Evolutionary conservation across 208 protist genomes (phyloP).

Genomic region (Zelonia costaricensis): DNA sequence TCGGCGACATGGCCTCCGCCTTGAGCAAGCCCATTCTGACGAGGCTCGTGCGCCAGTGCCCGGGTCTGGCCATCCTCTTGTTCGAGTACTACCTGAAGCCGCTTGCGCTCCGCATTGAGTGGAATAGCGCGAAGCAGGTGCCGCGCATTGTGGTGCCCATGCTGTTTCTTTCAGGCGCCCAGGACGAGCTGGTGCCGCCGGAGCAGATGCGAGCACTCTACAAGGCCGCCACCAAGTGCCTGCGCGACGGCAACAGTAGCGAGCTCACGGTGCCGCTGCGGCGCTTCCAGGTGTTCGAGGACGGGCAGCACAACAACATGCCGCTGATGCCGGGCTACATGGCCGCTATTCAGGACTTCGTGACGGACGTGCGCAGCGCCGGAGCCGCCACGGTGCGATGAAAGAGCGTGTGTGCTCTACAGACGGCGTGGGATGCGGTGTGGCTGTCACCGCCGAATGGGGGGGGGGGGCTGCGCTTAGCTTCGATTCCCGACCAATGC

Average conservation of each 20-base stretch:
- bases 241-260: slow-evolving; percentile 17
- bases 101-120: slow-evolving; percentile 68
- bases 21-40: slow-evolving; percentile 28
- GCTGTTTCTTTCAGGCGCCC: slow-evolving; percentile 78
- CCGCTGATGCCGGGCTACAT: slow-evolving; percentile 58
- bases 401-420: neutral
- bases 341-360: slow-evolving; percentile 56
- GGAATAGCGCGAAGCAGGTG: slow-evolving; percentile 60
- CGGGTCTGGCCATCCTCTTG: slow-evolving; percentile 22
- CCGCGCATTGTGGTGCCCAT: slow-evolving; percentile 44
- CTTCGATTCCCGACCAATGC: too few relatives aligned
- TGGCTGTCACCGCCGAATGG: too few relatives aligned
- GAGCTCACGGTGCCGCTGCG: slow-evolving; percentile 28
- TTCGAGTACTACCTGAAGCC: slow-evolving; percentile 84
- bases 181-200: slow-evolving; percentile 90
- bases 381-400: neutral
- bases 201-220: slow-evolving; percentile 77
- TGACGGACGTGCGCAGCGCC: slow-evolving; percentile 34
- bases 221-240: slow-evolving; percentile 28
- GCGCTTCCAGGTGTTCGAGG: slow-evolving; percentile 64
- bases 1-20: slow-evolving; percentile 77
- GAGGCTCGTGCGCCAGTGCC: slow-evolving; percentile 17
- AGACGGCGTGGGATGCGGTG: neutral
- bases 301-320: slow-evolving; percentile 78
- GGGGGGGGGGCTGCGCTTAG: too few relatives aligned